Evolutionary conservation across 495 filamentous ascomycete genomes (phyloP), one percentile per base, ranked within the genome.

Genomic region (Penicillium soppii): DNA sequence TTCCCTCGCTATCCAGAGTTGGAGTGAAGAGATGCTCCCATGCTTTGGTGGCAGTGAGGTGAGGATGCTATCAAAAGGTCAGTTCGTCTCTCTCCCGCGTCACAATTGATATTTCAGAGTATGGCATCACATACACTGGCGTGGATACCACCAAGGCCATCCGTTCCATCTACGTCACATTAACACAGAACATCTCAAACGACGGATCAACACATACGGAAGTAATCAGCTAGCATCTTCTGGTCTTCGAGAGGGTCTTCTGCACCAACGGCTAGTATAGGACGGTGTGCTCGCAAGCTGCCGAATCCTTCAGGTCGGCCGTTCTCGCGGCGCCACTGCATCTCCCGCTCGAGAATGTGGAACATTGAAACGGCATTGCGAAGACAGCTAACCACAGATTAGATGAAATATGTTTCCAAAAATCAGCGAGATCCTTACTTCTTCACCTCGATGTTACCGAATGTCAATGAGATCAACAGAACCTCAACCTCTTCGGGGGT

Each of bases 131-230:
- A 51, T 81, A 94, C 91, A 53, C 73, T 84, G 10, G 78, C 77
- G 62, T 97, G 91, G 27, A 97, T 90, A n/a, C 88, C 89, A 20
- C 90, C 92, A 5, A 99, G 79, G 2, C 94, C 94, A 63, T 99
- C 94, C 1, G 75, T 76, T 26, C 94, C 94, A 71, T 98, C 92
- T 97, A 60, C 46, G 42, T 35, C 51, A 65, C 50, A 59, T 37
- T 26, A 41, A 53, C 38, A 51, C 52, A 27, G 49, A 17, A 13
- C 10, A 17, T 7, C 21, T 17, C 5, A 3, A 20, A n/a, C 33
- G 20, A 12, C 32, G 13, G 19, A 9, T 19, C 30, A 42, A 52
- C 7, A 77, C 87, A 53, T 68, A 96, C 92, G 94, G 58, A 96
- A 97, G 67, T 91, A 88, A 68, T 97, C 94, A 7, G 87, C 89